Base-by-base conservation (phyloP, 169 alveolate genomes). In the Plasmodium gaboni region DNA sequence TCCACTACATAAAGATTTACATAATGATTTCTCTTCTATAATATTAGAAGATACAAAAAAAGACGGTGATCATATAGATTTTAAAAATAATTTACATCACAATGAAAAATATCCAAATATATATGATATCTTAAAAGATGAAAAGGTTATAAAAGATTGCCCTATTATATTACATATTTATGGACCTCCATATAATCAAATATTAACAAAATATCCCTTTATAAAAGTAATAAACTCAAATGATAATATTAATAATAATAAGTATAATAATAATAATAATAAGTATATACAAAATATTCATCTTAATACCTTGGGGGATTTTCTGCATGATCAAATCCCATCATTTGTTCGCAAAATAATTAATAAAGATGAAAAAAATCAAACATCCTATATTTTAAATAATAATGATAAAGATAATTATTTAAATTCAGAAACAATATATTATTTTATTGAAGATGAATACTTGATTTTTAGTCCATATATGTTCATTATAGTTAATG, bases 111-210 rank as follows among this genome's bases (percentile, higher is more conserved):
- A 55, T 42, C 46, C 46, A 38, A 28, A 42, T 17, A 28, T 68
- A 63, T 32, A 61, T 28, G 65, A 59, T n/a, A 44, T 83, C 46
- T n/a, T 55, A 28, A 83, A 83, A 8, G 60, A 55, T 50, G 91
- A 69, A 42, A 69, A 69, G 9, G 51, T 70, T 24, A 13, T 55
- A 53, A 70, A 69, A 28, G 91, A 83, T 4, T 65, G 42, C 2
- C 91, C 93, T n/a, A 88, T 88, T 48, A 65, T 88, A 71, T 22
- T 74, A 48, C 93, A 85, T 69, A 70, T 72, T 17, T 73, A 76
- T 73, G 89, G 93, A 10, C 86, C 91, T 46, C 93, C 91, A 64
- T 74, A 72, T 50, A 83, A 87, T 67, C 74, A 91, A 48, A 70
- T 74, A 73, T 17, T 61, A 53, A 85, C 88, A 28, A 87, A 73